phyloP scores from a whole-genome alignment of 768 basidiomycete species.

The Suillus paluster region DNA sequence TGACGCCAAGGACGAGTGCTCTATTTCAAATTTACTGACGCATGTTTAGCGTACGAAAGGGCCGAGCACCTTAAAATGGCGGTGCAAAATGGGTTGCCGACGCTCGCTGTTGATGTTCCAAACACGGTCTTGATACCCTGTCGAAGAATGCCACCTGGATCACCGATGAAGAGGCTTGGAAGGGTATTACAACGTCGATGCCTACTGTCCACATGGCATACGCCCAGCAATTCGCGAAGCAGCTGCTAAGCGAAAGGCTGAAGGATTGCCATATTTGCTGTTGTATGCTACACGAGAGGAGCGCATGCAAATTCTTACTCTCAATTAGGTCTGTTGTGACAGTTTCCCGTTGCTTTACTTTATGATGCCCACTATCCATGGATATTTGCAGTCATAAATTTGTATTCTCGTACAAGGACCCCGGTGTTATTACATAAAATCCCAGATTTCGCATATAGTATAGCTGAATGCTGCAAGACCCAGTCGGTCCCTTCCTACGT shows the following conservation, averaged over 20 bases:
- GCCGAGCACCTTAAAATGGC: conserved; percentile 59
- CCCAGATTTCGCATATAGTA: background rate
- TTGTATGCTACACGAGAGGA: conserved; percentile 74
- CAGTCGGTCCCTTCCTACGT: background rate
- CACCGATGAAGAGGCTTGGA: conserved; percentile 78
- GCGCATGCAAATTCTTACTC: conserved; percentile 60
- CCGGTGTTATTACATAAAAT: background rate
- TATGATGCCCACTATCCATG: background rate
- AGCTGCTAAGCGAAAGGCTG: conserved; percentile 60
- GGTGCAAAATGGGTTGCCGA: conserved; percentile 63
- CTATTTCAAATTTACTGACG: background rate
- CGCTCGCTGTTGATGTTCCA: conserved; percentile 74
- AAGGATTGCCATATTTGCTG: conserved; percentile 65
- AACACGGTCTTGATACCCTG: conserved; percentile 61
- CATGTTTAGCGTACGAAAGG: conserved; percentile 62
- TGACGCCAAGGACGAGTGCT: conserved; percentile 28
- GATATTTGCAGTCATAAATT: background rate
- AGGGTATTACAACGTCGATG: conserved; percentile 56
- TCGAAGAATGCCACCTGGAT: conserved; percentile 64
- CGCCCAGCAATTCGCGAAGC: conserved; percentile 73
- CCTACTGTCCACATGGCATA: conserved; percentile 63
- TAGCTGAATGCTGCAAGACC: background rate
- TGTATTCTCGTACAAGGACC: background rate
- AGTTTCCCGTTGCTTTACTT: background rate
- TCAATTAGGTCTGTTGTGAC: conserved; percentile 22